Conservation (phyloP, 208 protist genomes). For the Ichthyophonus hoferi region DNA sequence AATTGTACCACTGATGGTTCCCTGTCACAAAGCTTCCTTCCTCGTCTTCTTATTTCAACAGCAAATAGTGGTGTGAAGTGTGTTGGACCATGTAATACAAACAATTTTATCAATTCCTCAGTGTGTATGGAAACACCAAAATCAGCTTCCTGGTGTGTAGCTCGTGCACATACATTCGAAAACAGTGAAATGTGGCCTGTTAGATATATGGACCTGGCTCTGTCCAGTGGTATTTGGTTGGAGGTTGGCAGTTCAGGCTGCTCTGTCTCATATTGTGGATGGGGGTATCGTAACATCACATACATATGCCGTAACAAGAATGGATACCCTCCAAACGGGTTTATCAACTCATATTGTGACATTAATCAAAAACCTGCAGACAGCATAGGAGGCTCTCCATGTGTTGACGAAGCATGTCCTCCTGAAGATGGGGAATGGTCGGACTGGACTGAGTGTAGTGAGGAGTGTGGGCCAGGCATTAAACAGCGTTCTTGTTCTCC, state of each 20-base stretch:
- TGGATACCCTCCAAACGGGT: not conserved
- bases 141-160: not conserved
- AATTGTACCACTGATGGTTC: not conserved
- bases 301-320: not conserved
- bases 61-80: not conserved
- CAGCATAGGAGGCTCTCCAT: not conserved
- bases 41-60: not conserved
- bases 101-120: not conserved
- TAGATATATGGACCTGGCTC: not conserved
- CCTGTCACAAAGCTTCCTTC: not conserved
- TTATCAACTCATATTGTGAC: not conserved
- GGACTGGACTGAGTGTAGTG: not conserved
- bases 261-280: not conserved
- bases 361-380: not conserved
- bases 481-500: not conserved
- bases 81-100: not conserved
- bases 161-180: not conserved
- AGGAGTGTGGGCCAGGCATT: not conserved
- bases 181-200: not conserved
- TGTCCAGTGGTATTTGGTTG: not conserved
- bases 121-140: not conserved
- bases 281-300: not conserved
- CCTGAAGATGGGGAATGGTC: not conserved
- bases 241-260: not conserved
- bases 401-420: not conserved